phyloP scores from a whole-genome alignment of 148 eudicot genomes.

The Vaccinium macrocarpon region DNA sequence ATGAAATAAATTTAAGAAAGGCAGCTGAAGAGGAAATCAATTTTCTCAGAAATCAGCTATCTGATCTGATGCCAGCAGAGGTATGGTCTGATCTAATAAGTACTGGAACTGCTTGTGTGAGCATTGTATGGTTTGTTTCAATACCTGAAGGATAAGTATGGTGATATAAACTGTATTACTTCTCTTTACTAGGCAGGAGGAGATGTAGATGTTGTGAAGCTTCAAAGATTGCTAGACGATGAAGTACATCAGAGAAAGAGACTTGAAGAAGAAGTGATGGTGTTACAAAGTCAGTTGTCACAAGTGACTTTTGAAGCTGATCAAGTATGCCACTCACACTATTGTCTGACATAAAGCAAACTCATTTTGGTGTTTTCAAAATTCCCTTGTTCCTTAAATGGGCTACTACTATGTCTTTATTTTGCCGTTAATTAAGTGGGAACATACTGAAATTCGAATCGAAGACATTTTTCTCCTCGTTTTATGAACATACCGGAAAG shows the following conservation, averaged over 20 bases:
- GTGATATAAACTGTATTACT: conserved; percentile 22
- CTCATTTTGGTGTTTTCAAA: background rate
- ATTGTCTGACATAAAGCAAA: background rate
- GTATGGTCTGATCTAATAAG: conserved; percentile 30
- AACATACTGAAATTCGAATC: background rate
- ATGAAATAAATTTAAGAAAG: conserved; percentile 53
- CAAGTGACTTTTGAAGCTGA: conserved; percentile 89
- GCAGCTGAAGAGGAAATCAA: conserved; percentile 66
- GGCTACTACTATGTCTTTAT: background rate
- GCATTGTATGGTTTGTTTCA: conserved; percentile 2
- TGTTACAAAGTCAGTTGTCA: conserved; percentile 64
- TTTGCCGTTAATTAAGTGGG: background rate
- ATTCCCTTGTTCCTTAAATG: background rate
- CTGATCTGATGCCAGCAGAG: conserved; percentile 42
- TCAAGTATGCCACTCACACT: conserved; percentile 41
- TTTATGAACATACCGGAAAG: background rate
- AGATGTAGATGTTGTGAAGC: conserved; percentile 56
- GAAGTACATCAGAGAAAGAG: conserved; percentile 59
- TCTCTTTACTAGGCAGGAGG: conserved; percentile 47
- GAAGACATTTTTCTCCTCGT: background rate
- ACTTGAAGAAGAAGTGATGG: conserved; percentile 74
- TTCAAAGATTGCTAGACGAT: conserved; percentile 63
- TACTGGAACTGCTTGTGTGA: conserved; percentile 11
- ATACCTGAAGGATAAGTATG: conserved; percentile 11
- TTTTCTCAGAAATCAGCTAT: conserved; percentile 58